phyloP scores from a whole-genome alignment of 2,329 filamentous ascomycete species.

The Lachnellula suecica region DNA sequence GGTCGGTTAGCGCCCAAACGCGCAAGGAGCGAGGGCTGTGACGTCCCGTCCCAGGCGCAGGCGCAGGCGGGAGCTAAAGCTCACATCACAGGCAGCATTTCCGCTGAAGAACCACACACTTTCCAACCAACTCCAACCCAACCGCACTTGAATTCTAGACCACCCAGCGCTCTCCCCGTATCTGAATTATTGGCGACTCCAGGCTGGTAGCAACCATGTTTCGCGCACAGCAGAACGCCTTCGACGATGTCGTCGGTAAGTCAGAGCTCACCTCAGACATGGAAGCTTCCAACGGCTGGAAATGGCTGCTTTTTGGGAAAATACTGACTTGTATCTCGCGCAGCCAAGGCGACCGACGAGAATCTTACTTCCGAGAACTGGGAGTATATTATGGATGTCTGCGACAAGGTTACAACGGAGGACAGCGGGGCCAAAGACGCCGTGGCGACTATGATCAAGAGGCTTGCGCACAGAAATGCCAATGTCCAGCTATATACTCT shows the following conservation, averaged over 20 bases:
- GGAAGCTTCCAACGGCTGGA: conserved; percentile 5
- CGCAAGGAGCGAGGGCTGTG: too few relatives aligned
- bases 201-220: conserved; percentile 44
- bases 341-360: conserved; percentile 90
- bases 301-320: conserved; percentile 8
- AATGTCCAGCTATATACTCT: conserved; percentile 79
- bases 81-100: too few relatives aligned
- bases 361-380: conserved; percentile 77
- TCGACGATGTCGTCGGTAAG: conserved; percentile 69
- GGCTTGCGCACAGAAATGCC: conserved; percentile 71
- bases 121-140: not conserved
- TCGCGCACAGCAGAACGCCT: conserved; percentile 63
- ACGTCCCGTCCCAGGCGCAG: too few relatives aligned
- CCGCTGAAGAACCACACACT: too few relatives aligned
- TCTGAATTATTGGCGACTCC: too few relatives aligned
- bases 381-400: conserved; percentile 54
- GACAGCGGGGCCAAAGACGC: conserved; percentile 60
- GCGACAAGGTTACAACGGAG: conserved; percentile 39
- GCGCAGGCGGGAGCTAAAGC: too few relatives aligned
- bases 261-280: conserved; percentile 15
- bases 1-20: too few relatives aligned
- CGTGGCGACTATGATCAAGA: conserved; percentile 70
- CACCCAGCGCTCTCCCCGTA: not conserved
- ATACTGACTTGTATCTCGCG: conserved; percentile 22
- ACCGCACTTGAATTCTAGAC: not conserved